These are phyloP conservation scores for Mycena olivaceomarginata DNA, from an alignment of 768 basidiomycete genomes.

Conservation along the genomic window DNA sequence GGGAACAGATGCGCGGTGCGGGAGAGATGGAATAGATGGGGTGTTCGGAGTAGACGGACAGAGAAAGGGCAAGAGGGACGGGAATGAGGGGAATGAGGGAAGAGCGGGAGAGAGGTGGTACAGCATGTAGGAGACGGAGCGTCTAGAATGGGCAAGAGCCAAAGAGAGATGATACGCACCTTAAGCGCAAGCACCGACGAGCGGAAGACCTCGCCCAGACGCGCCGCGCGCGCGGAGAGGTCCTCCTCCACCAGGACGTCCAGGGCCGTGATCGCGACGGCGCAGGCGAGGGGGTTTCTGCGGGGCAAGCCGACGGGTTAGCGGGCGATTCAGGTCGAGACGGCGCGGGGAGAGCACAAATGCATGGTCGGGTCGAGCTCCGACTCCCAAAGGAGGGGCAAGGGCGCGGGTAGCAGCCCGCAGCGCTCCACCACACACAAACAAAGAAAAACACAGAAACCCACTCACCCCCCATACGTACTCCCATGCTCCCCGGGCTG, in stretches of 20 bases:
- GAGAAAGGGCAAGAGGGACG: no score
- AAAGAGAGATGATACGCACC: not conserved
- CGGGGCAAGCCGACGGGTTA: not conserved
- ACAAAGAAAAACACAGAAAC: not conserved
- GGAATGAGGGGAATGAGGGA: not conserved
- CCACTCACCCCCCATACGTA: conserved; percentile 92
- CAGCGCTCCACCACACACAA: not conserved
- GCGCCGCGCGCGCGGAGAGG: conserved; percentile 85
- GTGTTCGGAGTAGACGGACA: no score
- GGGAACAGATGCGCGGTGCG: no score
- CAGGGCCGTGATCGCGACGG: conserved; percentile 95
- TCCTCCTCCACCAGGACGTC: conserved; percentile 93
- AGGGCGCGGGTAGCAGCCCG: no score
- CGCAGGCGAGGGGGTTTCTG: conserved; percentile 95
- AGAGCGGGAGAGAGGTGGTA: no score
- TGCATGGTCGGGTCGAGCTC: no score
- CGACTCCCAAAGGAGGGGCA: no score
- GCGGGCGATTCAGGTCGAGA: not conserved
- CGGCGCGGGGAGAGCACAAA: no score
- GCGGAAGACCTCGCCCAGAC: conserved; percentile 90
- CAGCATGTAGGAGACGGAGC: not conserved
- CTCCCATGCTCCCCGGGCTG: conserved; percentile 96
- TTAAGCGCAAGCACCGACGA: conserved; percentile 58
- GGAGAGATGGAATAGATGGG: no score
- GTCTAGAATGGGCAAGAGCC: no score